Evolutionary conservation across 2,329 filamentous ascomycete species (phyloP).

Genomic region (Fusarium citri): DNA sequence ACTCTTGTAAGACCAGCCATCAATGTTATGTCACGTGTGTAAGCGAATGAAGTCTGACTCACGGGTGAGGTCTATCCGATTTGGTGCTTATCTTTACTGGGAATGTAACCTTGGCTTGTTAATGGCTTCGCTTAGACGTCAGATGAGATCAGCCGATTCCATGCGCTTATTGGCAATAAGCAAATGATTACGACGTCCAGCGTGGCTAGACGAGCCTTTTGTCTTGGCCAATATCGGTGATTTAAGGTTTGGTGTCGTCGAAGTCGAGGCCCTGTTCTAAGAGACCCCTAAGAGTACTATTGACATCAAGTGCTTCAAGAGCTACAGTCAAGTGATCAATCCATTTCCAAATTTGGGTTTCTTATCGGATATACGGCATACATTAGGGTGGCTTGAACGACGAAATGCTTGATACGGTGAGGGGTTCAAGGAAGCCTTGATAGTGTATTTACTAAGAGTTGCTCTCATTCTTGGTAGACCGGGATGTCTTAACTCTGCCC

Average conservation of each 20-base stretch:
- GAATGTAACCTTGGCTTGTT: background rate
- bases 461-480: accelerated
- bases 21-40: background rate
- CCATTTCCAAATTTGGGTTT: background rate
- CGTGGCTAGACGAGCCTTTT: background rate
- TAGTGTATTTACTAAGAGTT: background rate
- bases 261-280: background rate
- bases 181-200: background rate
- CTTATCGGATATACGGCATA: background rate
- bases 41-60: background rate
- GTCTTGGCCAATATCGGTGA: background rate
- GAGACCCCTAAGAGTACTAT: accelerated
- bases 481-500: background rate
- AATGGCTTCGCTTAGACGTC: background rate
- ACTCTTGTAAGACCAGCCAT: accelerated
- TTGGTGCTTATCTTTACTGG: background rate
- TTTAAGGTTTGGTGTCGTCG: background rate
- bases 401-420: background rate
- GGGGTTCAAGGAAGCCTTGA: background rate
- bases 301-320: background rate
- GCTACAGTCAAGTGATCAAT: background rate
- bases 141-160: background rate
- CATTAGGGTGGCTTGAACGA: background rate
- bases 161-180: background rate
- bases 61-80: conserved; percentile 6